phyloP scores from a whole-genome alignment of 164 flowering plant species.

The Aristolochia contorta region DNA sequence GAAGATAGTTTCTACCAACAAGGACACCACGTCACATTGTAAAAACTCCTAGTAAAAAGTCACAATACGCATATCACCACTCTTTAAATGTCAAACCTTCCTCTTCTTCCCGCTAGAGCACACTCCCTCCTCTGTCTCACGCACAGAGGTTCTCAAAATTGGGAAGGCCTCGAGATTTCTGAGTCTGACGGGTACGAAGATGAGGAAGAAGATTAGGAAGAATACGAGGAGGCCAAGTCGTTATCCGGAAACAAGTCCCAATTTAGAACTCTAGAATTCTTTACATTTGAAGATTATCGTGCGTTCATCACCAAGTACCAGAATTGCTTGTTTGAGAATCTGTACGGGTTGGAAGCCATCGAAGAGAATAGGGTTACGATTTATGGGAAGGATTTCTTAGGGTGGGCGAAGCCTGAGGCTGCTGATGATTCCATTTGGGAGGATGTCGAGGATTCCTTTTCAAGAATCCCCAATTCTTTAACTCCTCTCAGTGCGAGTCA shows the following conservation, averaged over 20 bases:
- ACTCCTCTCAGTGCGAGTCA: constrained; percentile 33
- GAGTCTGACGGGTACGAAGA: constrained; percentile 6
- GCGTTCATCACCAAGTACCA: constrained; percentile 45
- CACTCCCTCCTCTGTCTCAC: background rate
- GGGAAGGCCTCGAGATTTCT: constrained; percentile 9
- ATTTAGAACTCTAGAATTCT: constrained; percentile 18
- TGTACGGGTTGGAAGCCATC: constrained; percentile 46
- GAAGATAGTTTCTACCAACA: too few species aligned
- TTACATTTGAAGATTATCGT: constrained; percentile 41
- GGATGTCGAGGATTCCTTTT: constrained; percentile 52
- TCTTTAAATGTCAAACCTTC: too few species aligned
- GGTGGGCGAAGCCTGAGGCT: constrained; percentile 82
- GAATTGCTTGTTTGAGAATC: constrained; percentile 88
- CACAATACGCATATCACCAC: too few species aligned
- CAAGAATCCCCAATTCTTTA: constrained; percentile 24
- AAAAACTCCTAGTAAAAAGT: too few species aligned
- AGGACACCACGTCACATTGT: too few species aligned
- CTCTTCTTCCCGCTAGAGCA: background rate
- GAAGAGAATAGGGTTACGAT: constrained; percentile 69
- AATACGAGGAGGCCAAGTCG: background rate
- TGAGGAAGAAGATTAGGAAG: background rate
- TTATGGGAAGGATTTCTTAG: constrained; percentile 88
- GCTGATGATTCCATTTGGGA: constrained; percentile 95
- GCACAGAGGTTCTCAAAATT: constrained; percentile 7
- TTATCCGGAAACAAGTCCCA: too few species aligned